Evolutionary conservation across 1,284 basidiomycete genomes (phyloP).

Genomic region (Ustilago vetiveriae): DNA sequence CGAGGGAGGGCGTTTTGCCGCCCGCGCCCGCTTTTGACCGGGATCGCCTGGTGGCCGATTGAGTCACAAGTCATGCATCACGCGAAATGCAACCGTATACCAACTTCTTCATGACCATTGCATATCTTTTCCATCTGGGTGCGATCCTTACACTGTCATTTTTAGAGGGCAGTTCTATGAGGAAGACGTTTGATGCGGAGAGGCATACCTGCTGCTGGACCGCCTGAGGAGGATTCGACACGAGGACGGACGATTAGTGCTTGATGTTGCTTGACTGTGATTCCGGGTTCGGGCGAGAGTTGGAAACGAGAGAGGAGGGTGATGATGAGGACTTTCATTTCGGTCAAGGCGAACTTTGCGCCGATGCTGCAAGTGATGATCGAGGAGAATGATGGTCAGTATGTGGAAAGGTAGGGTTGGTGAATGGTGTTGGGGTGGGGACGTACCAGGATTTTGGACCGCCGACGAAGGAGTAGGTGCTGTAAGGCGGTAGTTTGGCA

Average conservation of each 20-base stretch:
- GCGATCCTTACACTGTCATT: no score
- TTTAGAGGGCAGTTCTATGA: neutral
- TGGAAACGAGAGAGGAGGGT: slow-evolving; percentile 27
- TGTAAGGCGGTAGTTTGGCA: slow-evolving; percentile 46
- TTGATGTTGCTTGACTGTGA: slow-evolving; percentile 35
- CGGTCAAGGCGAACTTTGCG: slow-evolving; percentile 46
- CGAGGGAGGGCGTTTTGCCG: slow-evolving; percentile 17
- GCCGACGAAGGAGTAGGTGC: slow-evolving; percentile 42
- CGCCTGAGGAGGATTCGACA: slow-evolving; percentile 14
- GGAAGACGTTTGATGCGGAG: slow-evolving; percentile 25
- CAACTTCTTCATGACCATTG: neutral
- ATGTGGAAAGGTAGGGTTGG: neutral
- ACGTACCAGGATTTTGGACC: slow-evolving; percentile 49
- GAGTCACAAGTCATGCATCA: neutral
- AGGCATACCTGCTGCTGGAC: slow-evolving; percentile 30
- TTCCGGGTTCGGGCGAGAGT: slow-evolving; percentile 24
- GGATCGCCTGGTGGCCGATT: slow-evolving; percentile 31
- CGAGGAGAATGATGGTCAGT: no score
- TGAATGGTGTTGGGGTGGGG: neutral
- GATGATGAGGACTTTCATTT: slow-evolving; percentile 49
- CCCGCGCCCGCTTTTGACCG: slow-evolving; percentile 13
- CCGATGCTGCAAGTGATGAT: no score
- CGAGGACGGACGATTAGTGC: slow-evolving; percentile 46
- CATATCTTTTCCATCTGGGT: no score
- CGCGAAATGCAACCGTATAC: no score